Percentiles rank a stretch among this genome's conserved stretches.
phyloP scores from a whole-genome alignment of 768 basidiomycete genomes.

The Nidularia pulvinata region DNA sequence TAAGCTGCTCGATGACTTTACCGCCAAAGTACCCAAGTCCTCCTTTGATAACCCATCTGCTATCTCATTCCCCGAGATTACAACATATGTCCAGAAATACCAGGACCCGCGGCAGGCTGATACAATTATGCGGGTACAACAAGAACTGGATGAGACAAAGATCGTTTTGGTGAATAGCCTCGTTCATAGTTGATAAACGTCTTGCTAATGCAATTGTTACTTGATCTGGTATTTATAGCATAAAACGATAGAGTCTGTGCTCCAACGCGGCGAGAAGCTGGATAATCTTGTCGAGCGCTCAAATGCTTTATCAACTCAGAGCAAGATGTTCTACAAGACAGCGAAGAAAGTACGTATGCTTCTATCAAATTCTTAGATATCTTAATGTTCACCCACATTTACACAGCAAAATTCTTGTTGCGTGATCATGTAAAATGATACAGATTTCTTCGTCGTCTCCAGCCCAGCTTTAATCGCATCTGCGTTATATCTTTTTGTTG shows the following conservation, averaged over 20 bases:
- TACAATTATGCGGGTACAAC: conserved; percentile 97
- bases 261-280: conserved; percentile 95
- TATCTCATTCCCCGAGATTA: conserved; percentile 78
- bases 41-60: conserved; percentile 63
- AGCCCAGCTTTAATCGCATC: too few species aligned
- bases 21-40: conserved; percentile 72
- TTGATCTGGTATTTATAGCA: conserved; percentile 52
- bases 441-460: too few species aligned
- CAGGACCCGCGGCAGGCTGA: conserved; percentile 98
- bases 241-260: conserved; percentile 98
- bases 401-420: conserved; percentile 95
- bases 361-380: conserved; percentile 1
- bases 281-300: conserved; percentile 96
- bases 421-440: conserved; percentile 62
- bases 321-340: conserved; percentile 99
- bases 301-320: conserved; percentile 83
- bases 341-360: conserved; percentile 85
- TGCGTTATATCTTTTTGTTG: too few species aligned
- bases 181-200: neutral
- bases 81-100: conserved; percentile 84
- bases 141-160: conserved; percentile 99
- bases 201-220: neutral
- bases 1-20: conserved; percentile 93
- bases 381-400: neutral
- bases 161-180: conserved; percentile 79